phyloP scores from a whole-genome alignment of 2,329 filamentous ascomycete species.

The Apiospora kogelbergensis region DNA sequence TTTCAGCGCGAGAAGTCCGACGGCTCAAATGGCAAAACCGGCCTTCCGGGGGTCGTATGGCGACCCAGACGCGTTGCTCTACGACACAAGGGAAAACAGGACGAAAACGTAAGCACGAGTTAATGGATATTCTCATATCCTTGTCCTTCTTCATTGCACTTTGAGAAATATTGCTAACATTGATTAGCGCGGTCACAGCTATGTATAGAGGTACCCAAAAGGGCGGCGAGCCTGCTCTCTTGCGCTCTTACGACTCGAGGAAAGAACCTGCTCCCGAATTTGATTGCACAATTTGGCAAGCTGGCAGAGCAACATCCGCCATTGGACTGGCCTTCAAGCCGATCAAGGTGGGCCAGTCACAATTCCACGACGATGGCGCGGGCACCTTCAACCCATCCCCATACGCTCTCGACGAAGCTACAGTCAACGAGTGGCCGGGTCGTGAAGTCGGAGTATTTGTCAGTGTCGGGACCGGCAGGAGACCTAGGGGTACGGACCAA shows the following conservation, averaged over 20 bases:
- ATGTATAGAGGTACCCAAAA: conserved; percentile 81
- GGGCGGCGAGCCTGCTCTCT: conserved; percentile 66
- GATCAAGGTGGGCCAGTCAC: conserved; percentile 87
- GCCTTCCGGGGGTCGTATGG: conserved; percentile 63
- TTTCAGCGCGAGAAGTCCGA: conserved; percentile 68
- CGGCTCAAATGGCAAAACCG: conserved; percentile 55
- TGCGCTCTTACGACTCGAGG: conserved; percentile 93
- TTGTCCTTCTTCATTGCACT: neutral
- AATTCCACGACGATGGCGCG: conserved; percentile 89
- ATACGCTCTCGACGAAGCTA: conserved; percentile 83
- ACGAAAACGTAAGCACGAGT: conserved; percentile 76
- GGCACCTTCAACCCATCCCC: conserved; percentile 92
- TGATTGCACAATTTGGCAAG: conserved; percentile 96
- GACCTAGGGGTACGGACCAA: conserved; percentile 64
- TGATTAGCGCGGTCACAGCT: conserved; percentile 81
- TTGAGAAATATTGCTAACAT: conserved; percentile 21
- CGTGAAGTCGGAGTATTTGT: conserved; percentile 90
- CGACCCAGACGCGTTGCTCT: conserved; percentile 82
- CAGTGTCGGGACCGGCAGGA: conserved; percentile 90
- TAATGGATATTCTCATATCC: neutral
- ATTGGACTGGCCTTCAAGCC: conserved; percentile 95
- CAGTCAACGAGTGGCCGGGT: conserved; percentile 91
- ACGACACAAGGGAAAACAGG: conserved; percentile 80
- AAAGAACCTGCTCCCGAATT: conserved; percentile 89
- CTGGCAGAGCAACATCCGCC: conserved; percentile 88